Base-by-base conservation (phyloP, 768 basidiomycete species). In the Termitomyces bulborhizus region DNA sequence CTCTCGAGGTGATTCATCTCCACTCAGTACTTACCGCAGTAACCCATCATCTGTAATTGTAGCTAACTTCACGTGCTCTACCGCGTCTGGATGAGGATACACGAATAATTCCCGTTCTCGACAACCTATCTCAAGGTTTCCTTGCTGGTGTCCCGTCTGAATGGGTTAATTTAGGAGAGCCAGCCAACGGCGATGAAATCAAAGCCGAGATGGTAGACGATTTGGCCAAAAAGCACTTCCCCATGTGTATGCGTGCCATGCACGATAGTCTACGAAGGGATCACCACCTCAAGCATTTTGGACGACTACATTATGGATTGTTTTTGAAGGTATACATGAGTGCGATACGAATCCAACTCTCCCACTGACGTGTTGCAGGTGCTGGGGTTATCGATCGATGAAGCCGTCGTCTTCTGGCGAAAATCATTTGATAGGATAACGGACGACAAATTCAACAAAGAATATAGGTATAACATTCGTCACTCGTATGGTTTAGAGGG, bases 371-470 rank as follows among this genome's bases (percentile, higher is more conserved):
- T 24, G 26, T 47, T 11, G 39, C 64, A 97, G 96, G 90, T 91
- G 1, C 75, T 98, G 54, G 97, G 97, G 7, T 71, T 99, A 55
- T 87, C 95, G 0, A 83, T 99, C 36, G 96, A 99, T 15, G 97
- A 99, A 71, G 94, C 97, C 1, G 68, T 98, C 46, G 72, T 80
- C 9, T 99, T 97, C 70, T 99, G 97, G 97, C 77, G 92, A 52
- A 90, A 85, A 66, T 86, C 90, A 26, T 97, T 96, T 67, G 83
- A 76, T 58, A 75, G 72, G 27, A 83, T 92, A 53, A 84, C 86
- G 9, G 96, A 98, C 56, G 93, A 98, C 72, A 88, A 93, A 68
- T 99, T 98, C 72, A 96, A 95, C 76, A 99, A 98, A 67, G 90
- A 97, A 66, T 87, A 98, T 78, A 87, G 84, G 63, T 99, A 99